Evolutionary conservation across 2,329 filamentous ascomycete genomes (phyloP), one percentile per base, ranked within the genome.

Genomic region (Drechslera avenae): DNA sequence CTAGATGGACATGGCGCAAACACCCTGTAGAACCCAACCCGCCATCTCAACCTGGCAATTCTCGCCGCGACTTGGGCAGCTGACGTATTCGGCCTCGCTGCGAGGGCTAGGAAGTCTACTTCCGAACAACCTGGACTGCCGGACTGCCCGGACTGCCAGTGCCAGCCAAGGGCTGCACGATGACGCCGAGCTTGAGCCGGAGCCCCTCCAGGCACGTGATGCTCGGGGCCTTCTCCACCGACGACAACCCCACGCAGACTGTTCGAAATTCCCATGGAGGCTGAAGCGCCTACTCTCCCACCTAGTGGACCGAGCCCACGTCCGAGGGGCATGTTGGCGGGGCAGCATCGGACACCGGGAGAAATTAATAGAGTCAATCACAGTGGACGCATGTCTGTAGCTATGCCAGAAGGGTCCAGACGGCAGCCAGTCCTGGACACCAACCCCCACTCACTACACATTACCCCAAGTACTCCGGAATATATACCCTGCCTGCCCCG

Each of bases 331-430:
- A 62, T 14, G 32, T 40, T 58, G 55, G 45, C 52, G 52, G 62
- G 63, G 60, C 61, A 59, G 53, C 39, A 39, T 50, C 60, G 58
- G 60, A 30, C 50, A 42, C 53, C 66, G 68, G 68, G 65, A 64
- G 51, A 67, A 71, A 65, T 69, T 62, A 28, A 69, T 58, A 53
- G 52, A 65, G 67, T 65, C 68, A 70, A 69, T 69, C 64, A 69
- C 57, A 57, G 36, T 41, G 48, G 54, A 57, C 52, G 50, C 48
- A 39, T 50, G 52, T 40, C 50, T 50, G 48, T 45, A 21, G 17
- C 48, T 39, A 47, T 46, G 9, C 47, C 34, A 19, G 26, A 46
- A 46, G 18, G 14, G 36, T 53, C 21, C 17, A 32, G 26, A 21
- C 30, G 23, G 12, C 42, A 43, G 39, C 40, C 30, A 35, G 33